Evolutionary conservation across 1,284 basidiomycete genomes (phyloP).

Genomic region (Cryptococcus deneoformans): DNA sequence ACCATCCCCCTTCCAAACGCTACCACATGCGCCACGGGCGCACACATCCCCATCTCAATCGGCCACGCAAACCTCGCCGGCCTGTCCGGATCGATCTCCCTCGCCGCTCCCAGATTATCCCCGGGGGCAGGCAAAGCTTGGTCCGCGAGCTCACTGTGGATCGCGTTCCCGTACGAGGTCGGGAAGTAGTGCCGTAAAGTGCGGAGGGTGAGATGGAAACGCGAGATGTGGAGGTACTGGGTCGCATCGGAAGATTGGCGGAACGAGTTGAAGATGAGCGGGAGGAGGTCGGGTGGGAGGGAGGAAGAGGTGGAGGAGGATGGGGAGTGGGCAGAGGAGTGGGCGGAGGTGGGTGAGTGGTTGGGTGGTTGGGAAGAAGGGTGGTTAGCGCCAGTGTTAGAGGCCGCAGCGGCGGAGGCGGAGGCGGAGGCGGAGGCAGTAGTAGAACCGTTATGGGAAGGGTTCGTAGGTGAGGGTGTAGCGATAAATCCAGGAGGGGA

Average conservation of each 20-base stretch:
- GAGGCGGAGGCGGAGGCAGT: constrained; percentile 2
- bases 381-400: not conserved
- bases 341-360: constrained; percentile 2
- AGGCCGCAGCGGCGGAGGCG: not conserved
- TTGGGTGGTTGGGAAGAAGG: not conserved
- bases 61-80: constrained; percentile 42
- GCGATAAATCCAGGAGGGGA: constrained; percentile 12
- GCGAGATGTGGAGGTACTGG: constrained; percentile 27
- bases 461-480: constrained; percentile 1
- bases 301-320: constrained; percentile 13
- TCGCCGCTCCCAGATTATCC: constrained; percentile 36
- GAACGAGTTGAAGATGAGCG: constrained; percentile 27
- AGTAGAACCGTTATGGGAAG: not conserved
- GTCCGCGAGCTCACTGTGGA: constrained; percentile 36
- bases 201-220: constrained; percentile 33
- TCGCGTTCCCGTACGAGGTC: constrained; percentile 31
- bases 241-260: constrained; percentile 19
- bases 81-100: constrained; percentile 32
- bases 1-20: constrained; percentile 41
- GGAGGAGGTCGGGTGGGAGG: constrained; percentile 32
- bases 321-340: constrained; percentile 10
- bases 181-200: constrained; percentile 33
- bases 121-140: constrained; percentile 31
- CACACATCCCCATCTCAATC: constrained; percentile 44
- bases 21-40: constrained; percentile 38